Base-by-base conservation (phyloP, 495 filamentous ascomycete species). In the Pyronema domesticum region DNA sequence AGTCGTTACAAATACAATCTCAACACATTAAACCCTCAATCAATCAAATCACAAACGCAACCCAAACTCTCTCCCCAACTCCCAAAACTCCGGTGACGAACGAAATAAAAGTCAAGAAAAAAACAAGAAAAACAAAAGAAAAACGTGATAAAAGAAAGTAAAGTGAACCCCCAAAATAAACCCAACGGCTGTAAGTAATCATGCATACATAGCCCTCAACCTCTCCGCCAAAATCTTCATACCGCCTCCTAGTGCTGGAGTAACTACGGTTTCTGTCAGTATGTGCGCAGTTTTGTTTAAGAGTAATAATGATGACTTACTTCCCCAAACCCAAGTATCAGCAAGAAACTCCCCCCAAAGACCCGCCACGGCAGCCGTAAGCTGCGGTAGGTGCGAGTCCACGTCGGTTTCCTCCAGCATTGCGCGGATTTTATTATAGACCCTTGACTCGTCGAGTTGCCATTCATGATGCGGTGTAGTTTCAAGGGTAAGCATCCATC, bases 281-380 rank as follows among this genome's bases (percentile, higher is more conserved):
- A n/a, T 19, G 23, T 14, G 10, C n/a, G 23, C 45, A n/a, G 23
- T 15, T 19, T 19, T 19, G 11, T 13, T 11, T 33, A 51, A 37
- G 9, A n/a, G 18, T n/a, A 36, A 37, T 9, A 6, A 51, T 17
- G 48, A 13, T 9, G 11, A 51, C 48, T 51, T 51, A 51, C 48
- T 53, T 5, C 50, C 50, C 52, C 52, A 54, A 3, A 54, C 52
- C 52, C 52, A 54, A 8, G 52, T 54, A 54, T 54, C 52, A 10
- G 40, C 52, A 39, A 54, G 35, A 13, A 54, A 17, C n/a, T 46
- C 42, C 3, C 42, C 52, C 37, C 37, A 54, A 11, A 54, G 14
- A 5, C 15, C 30, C 7, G 42, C 52, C 3, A 54, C 9, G 15
- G n/a, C 36, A 37, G 37, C 17, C 1, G 42, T 46, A 18, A 46